phyloP scores from a whole-genome alignment of 2,329 filamentous ascomycete species.

The Trichoderma gracile region DNA sequence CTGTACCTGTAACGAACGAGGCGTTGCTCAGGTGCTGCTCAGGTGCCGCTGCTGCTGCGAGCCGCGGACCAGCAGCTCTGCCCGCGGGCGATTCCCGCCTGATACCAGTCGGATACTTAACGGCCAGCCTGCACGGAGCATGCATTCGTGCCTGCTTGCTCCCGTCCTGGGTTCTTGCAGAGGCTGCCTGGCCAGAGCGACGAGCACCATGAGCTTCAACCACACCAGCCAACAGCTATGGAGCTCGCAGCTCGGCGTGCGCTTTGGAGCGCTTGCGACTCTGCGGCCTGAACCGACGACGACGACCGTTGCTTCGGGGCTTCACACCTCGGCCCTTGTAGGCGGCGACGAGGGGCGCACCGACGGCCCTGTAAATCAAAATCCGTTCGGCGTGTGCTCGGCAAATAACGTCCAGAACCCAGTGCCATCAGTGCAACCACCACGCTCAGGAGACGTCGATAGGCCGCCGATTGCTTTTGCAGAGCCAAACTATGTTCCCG shows the following conservation, averaged over 20 bases:
- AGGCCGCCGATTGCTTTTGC: not conserved
- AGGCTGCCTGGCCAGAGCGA: conserved; percentile 22
- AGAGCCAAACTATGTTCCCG: too few relatives aligned
- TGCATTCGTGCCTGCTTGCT: conserved; percentile 8
- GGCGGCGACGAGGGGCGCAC: not conserved
- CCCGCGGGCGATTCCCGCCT: too few relatives aligned
- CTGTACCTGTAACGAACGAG: not conserved
- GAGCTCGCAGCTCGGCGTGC: conserved; percentile 36
- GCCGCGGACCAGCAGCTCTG: not conserved
- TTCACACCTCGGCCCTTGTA: conserved; percentile 27
- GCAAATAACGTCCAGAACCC: not conserved
- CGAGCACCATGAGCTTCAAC: conserved; percentile 13
- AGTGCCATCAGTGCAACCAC: not conserved
- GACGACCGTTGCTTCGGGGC: conserved; percentile 29
- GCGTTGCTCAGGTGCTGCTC: conserved; percentile 2
- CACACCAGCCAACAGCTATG: conserved; percentile 32
- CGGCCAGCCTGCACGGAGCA: conserved; percentile 27
- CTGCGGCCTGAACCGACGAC: conserved; percentile 35
- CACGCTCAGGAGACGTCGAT: not conserved
- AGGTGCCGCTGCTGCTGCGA: not conserved
- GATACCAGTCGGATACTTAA: conserved; percentile 29
- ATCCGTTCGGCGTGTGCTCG: not conserved
- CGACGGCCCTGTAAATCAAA: not conserved
- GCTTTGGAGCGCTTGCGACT: conserved; percentile 33
- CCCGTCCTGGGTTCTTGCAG: not conserved